Conservation (phyloP, 164 flowering plant genomes). For the Buxus sempervirens region DNA sequence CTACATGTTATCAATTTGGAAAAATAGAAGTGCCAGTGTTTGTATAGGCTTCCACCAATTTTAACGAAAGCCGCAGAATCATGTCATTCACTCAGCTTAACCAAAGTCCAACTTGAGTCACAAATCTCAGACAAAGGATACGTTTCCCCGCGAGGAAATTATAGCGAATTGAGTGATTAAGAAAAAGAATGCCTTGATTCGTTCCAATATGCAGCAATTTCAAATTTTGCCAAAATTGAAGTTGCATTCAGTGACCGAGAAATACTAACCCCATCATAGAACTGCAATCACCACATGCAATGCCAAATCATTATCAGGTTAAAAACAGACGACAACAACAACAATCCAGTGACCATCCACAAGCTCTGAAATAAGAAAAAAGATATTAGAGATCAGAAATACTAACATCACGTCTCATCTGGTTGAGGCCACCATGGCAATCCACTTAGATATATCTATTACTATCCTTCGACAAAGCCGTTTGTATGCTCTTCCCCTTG, state of each 20-base stretch:
- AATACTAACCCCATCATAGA: conserved; percentile 97
- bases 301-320: not conserved
- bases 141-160: too few relatives aligned
- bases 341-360: not conserved
- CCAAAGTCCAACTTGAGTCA: too few relatives aligned
- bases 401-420: conserved; percentile 96
- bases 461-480: conserved; percentile 78
- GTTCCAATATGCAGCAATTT: conserved; percentile 98
- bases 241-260: conserved; percentile 93
- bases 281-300: conserved; percentile 40
- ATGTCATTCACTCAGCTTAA: too few relatives aligned
- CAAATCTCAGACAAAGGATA: too few relatives aligned
- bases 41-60: too few relatives aligned
- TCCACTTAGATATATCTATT: conserved; percentile 94
- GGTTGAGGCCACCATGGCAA: conserved; percentile 99
- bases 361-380: not conserved
- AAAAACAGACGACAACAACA: not conserved
- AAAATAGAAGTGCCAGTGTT: too few relatives aligned
- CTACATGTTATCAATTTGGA: too few relatives aligned
- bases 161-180: too few relatives aligned
- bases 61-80: too few relatives aligned
- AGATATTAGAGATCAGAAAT: not conserved
- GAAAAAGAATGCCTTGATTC: conserved; percentile 65
- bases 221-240: conserved; percentile 85
- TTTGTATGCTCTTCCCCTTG: too few relatives aligned